These are phyloP conservation scores for Lactifluus pinguis DNA, from an alignment of 768 basidiomycete genomes.

Conservation along the genomic window DNA sequence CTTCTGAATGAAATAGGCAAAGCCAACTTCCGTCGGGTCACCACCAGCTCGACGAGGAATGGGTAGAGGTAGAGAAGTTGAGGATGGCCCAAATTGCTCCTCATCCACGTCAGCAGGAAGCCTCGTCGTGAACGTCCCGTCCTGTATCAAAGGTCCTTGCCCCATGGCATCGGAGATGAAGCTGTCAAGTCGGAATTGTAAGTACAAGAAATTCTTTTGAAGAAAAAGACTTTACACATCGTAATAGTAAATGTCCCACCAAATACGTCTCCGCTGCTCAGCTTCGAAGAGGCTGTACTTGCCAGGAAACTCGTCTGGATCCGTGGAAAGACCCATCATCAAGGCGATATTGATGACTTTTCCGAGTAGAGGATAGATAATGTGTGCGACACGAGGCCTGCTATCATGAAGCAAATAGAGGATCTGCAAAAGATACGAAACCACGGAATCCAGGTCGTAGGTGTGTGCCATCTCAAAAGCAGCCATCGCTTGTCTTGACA, in stretches of 20 bases:
- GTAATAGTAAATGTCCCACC: conserved; percentile 77
- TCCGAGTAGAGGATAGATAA: conserved; percentile 41
- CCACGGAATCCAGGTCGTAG: conserved; percentile 49
- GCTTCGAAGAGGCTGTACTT: conserved; percentile 43
- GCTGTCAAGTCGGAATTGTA: conserved; percentile 28
- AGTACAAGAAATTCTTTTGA: not conserved
- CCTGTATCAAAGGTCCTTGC: conserved; percentile 50
- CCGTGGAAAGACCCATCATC: conserved; percentile 50
- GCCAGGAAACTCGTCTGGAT: conserved; percentile 45
- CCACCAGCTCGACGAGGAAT: conserved; percentile 20
- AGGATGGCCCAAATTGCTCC: conserved; percentile 39
- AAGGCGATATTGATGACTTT: conserved; percentile 63
- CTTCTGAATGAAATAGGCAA: conserved; percentile 45
- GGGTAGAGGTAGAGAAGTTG: conserved; percentile 36
- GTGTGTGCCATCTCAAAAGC: conserved; percentile 34
- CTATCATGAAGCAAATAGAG: conserved; percentile 46
- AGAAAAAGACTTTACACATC: conserved; percentile 48
- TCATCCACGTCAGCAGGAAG: conserved; percentile 52
- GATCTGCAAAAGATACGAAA: conserved; percentile 50
- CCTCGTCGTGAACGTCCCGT: conserved; percentile 45
- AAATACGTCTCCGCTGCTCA: conserved; percentile 46
- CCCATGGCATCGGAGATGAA: conserved; percentile 63
- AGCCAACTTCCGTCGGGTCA: conserved; percentile 27
- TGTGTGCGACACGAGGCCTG: conserved; percentile 33
- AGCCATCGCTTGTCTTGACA: conserved; percentile 40